phyloP scores from a whole-genome alignment of 2,329 filamentous ascomycete genomes.

The Fonsecaea monophora region DNA sequence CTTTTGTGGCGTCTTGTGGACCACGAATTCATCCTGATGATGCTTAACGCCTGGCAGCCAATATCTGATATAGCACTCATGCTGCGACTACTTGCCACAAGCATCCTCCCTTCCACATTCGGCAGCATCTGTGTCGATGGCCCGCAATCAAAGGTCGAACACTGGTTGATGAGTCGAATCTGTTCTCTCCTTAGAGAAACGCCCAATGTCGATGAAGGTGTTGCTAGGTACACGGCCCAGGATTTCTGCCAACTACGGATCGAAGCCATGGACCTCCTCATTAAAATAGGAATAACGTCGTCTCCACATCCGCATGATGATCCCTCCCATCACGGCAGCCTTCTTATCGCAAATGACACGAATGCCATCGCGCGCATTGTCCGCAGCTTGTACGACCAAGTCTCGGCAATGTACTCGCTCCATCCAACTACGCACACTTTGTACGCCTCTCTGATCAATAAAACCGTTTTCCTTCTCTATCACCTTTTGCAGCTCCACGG shows the following conservation, averaged over 20 bases:
- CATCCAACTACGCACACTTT: conserved; percentile 51
- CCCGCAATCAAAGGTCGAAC: conserved; percentile 51
- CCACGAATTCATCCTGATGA: conserved; percentile 64
- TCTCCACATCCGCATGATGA: conserved; percentile 62
- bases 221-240: conserved; percentile 47
- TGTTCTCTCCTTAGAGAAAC: conserved; percentile 64
- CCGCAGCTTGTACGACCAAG: conserved; percentile 74
- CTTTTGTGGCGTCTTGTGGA: conserved; percentile 65
- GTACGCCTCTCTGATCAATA: conserved; percentile 63
- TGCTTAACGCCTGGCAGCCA: conserved; percentile 64
- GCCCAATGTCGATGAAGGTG: conserved; percentile 54
- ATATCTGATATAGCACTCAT: conserved; percentile 62
- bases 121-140: conserved; percentile 58
- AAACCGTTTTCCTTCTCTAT: conserved; percentile 66
- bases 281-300: conserved; percentile 49
- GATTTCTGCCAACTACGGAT: conserved; percentile 48
- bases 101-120: conserved; percentile 60
- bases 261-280: conserved; percentile 54
- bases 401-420: conserved; percentile 66
- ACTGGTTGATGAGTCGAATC: conserved; percentile 62
- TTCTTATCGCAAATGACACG: conserved; percentile 71
- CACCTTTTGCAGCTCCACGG: conserved; percentile 66
- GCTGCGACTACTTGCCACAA: conserved; percentile 62
- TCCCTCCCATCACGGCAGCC: conserved; percentile 63
- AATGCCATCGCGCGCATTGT: conserved; percentile 77